Base-by-base conservation (phyloP, 2,329 filamentous ascomycete species). In the Pseudogymnoascus sp. region DNA sequence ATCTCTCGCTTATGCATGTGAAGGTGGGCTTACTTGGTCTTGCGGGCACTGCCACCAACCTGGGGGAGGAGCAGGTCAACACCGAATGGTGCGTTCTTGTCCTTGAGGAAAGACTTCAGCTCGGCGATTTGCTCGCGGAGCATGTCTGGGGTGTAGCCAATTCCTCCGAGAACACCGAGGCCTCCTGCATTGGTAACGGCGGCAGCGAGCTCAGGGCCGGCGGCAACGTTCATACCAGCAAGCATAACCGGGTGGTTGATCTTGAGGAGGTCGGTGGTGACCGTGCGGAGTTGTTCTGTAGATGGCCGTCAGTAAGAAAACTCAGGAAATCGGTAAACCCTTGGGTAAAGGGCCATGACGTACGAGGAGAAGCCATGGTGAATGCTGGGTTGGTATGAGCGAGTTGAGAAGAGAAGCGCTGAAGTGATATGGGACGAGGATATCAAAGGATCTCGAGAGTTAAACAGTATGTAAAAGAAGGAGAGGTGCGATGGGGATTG, bases 141-240 rank as follows among this genome's bases (percentile, higher is more conserved):
- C 95, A 97, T 97, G 66, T 97, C 91, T 71, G 95, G 95, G 63
- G 92, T 97, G 82, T 99, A 99, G 69, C 91, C 89, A 71, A 93
- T 88, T 76, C 95, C 95, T 70, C 95, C 95, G 71, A 99, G 93
- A 72, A 99, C 95, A 79, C 95, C 95, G 66, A 99, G 83, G 73
- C 95, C 95, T 70, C 95, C 95, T 62, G 95, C 95, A 78, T 99
- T 97, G 70, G 93, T 96, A 71, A 99, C 95, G 45, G 95, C 95
- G 36, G 95, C 95, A 62, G 95, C 95, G 73, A 99, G 87, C 83
- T 92, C 96, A 63, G 95, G 95, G 61, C 95, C 95, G 65, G 95
- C 95, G 64, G 95, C 95, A 68, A 97, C 95, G 83, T 99, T 97
- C 95, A 99, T 99, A 76, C 95, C 95, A 71, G 95, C 95, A 67